These are phyloP conservation scores for Aleurites moluccanus DNA, from an alignment of 441 rosid genomes.

Conservation along the genomic window DNA sequence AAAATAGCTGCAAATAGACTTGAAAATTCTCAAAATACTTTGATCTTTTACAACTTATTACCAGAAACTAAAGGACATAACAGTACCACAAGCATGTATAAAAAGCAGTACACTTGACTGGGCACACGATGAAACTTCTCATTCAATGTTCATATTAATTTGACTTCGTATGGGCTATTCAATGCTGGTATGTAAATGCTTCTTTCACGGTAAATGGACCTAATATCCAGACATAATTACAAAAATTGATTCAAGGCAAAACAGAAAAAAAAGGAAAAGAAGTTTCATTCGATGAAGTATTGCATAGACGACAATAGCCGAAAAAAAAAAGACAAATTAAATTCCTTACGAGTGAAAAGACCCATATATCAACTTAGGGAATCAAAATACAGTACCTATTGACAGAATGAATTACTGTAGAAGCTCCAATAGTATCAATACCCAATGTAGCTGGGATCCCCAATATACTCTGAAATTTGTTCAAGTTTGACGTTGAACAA, in stretches of 20 bases:
- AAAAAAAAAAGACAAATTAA: background rate
- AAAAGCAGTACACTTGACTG: background rate
- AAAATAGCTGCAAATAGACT: background rate
- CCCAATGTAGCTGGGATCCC: constrained; percentile 65
- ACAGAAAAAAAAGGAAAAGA: background rate
- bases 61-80: background rate
- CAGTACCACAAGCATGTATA: background rate
- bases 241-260: background rate
- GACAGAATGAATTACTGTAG: background rate
- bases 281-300: background rate
- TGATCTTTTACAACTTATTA: background rate
- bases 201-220: background rate
- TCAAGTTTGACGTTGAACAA: constrained; percentile 66
- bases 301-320: background rate
- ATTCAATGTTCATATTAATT: background rate
- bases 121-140: background rate
- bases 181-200: background rate
- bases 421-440: constrained; percentile 38
- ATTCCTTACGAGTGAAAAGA: background rate
- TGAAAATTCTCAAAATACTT: background rate
- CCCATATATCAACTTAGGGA: background rate
- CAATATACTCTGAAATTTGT: constrained; percentile 78
- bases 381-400: constrained; percentile 11
- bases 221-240: background rate
- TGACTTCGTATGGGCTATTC: background rate